Conservation (phyloP, 116 monocot species). For the Phalaenopsis hybrid region DNA sequence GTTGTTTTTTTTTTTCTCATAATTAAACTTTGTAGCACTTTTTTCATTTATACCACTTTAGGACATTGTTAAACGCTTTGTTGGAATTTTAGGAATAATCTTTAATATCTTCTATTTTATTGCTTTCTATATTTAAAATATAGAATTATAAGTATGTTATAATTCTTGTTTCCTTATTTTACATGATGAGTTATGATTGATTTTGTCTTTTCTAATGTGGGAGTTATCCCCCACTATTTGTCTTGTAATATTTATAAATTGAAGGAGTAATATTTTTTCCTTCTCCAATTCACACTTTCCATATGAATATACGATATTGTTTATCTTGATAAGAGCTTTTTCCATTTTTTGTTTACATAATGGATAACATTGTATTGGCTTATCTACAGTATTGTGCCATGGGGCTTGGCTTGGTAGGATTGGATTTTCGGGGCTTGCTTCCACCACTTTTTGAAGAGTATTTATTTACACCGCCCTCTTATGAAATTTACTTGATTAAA, state of each 20-base stretch:
- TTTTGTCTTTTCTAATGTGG: no score
- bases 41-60: background rate
- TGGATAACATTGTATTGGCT: background rate
- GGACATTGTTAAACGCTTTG: background rate
- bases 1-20: background rate
- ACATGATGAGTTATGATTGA: no score
- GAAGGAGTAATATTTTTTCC: no score
- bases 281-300: background rate
- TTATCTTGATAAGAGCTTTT: background rate
- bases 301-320: background rate
- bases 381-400: constrained; percentile 88
- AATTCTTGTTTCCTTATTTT: no score
- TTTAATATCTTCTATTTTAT: no score
- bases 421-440: constrained; percentile 93
- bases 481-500: background rate
- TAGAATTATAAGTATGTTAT: no score
- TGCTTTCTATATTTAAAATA: no score
- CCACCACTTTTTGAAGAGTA: constrained; percentile 98
- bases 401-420: constrained; percentile 96
- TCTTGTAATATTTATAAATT: no score
- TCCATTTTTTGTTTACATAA: no score
- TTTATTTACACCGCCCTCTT: constrained; percentile 5
- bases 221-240: no score
- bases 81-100: no score
- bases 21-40: background rate